Conservation (phyloP, 805 yeast species). For the Myxozyma udenii region DNA sequence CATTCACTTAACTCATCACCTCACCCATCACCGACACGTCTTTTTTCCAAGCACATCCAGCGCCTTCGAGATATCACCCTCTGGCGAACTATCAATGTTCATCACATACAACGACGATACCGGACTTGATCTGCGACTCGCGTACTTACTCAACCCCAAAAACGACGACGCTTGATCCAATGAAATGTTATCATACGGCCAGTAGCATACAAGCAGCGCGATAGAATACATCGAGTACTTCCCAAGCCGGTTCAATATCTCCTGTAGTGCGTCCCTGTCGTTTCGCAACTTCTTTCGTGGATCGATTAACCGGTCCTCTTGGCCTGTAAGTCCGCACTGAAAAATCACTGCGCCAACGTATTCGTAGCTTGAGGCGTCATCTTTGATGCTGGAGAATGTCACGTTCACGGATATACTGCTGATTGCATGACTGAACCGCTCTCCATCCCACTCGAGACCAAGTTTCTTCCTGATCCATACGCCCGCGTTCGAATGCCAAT, state of each 20-base stretch:
- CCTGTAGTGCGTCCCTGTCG: constrained; percentile 42
- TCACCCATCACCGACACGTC: neutral
- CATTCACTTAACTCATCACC: no score
- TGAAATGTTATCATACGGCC: constrained; percentile 36
- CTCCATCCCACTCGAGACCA: constrained; percentile 39
- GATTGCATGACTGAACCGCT: constrained; percentile 37
- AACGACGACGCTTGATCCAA: constrained; percentile 8
- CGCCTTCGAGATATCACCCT: constrained; percentile 12
- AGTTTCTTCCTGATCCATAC: constrained; percentile 52
- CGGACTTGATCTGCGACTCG: constrained; percentile 1
- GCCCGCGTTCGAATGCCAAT: constrained; percentile 48
- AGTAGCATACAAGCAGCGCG: constrained; percentile 44
- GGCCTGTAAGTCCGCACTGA: constrained; percentile 49
- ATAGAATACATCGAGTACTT: constrained; percentile 43
- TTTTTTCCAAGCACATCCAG: constrained; percentile 2
- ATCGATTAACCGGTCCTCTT: constrained; percentile 21
- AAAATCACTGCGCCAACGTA: constrained; percentile 47
- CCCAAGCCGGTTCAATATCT: constrained; percentile 40
- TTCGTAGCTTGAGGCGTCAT: constrained; percentile 42
- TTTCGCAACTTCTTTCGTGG: constrained; percentile 38
- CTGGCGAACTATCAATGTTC: constrained; percentile 12
- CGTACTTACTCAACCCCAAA: constrained; percentile 8
- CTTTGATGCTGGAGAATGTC: constrained; percentile 46
- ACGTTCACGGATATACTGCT: constrained; percentile 38
- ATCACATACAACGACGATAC: constrained; percentile 14